These are phyloP conservation scores for Tubosaeta sp. DNA, from an alignment of 768 basidiomycete genomes.

Conservation along the genomic window DNA sequence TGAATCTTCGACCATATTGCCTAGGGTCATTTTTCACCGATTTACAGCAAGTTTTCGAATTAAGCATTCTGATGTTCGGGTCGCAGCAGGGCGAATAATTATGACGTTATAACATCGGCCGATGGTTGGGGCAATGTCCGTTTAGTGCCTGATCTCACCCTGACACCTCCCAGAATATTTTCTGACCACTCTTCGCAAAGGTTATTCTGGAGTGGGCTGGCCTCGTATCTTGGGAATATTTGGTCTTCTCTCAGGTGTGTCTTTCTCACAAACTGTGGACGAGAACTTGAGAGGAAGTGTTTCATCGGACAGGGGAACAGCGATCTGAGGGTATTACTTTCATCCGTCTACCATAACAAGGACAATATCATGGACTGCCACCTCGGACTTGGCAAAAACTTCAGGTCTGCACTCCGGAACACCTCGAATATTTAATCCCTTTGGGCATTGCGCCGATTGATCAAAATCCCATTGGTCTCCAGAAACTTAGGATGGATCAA, in stretches of 20 bases:
- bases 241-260: not conserved
- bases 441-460: not conserved
- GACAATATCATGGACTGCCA: not conserved
- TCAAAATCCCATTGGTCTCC: not conserved
- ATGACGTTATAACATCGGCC: not conserved
- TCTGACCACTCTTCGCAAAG: not conserved
- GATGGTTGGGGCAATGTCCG: not conserved
- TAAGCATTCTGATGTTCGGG: not conserved
- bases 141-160: not conserved
- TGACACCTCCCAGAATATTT: not conserved
- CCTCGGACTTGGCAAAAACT: not conserved
- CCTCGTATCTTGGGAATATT: not conserved
- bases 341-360: not conserved
- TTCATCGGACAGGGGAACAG: not conserved
- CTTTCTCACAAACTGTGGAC: not conserved
- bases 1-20: not conserved
- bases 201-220: not conserved
- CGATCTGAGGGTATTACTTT: not conserved
- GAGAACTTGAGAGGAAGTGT: not conserved
- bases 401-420: not conserved
- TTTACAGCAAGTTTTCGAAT: not conserved
- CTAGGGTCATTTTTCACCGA: not conserved
- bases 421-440: slow-evolving; percentile 8
- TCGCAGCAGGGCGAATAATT: not conserved
- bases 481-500: not conserved